These are phyloP conservation scores for Incumbomyces delicatus DNA, from an alignment of 2,329 filamentous ascomycete species.

Conservation along the genomic window DNA sequence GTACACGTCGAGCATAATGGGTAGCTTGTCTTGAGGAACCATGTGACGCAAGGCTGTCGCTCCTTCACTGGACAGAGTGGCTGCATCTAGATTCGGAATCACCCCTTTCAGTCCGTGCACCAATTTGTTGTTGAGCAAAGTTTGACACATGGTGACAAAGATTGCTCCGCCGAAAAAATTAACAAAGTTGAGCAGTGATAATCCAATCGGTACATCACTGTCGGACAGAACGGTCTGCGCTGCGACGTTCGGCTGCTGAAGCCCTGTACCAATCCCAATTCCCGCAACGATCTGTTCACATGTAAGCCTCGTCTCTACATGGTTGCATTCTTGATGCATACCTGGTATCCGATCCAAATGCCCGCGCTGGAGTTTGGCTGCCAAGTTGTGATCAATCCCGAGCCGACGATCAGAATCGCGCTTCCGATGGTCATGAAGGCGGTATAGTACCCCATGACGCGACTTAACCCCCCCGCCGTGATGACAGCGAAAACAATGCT, in stretches of 20 bases:
- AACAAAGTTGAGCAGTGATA: constrained; percentile 12
- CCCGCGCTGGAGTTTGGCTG: background rate
- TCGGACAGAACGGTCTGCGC: constrained; percentile 19
- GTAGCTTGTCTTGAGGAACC: constrained; percentile 4
- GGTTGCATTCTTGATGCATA: constrained; percentile 17
- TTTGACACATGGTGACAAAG: constrained; percentile 17
- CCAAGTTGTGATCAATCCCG: constrained; percentile 18
- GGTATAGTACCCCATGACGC: too few species aligned
- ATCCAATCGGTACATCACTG: constrained; percentile 16
- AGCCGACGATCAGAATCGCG: constrained; percentile 17
- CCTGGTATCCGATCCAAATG: constrained; percentile 24
- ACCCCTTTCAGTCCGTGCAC: constrained; percentile 1
- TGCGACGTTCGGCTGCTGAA: constrained; percentile 17
- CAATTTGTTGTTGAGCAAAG: constrained; percentile 12
- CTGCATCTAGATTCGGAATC: constrained; percentile 3
- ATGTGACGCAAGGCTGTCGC: constrained; percentile 9
- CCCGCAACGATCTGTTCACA: constrained; percentile 21
- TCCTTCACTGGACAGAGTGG: constrained; percentile 9
- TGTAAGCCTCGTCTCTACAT: background rate
- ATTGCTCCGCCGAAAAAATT: constrained; percentile 10
- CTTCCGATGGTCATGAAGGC: constrained; percentile 25
- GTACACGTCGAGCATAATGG: constrained; percentile 8
- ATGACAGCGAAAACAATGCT: constrained; percentile 10
- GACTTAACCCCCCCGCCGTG: too few species aligned
- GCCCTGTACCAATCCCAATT: constrained; percentile 20